Evolutionary conservation across 2,329 filamentous ascomycete species (phyloP).

Genomic region (Aspergillus eucalypticola): DNA sequence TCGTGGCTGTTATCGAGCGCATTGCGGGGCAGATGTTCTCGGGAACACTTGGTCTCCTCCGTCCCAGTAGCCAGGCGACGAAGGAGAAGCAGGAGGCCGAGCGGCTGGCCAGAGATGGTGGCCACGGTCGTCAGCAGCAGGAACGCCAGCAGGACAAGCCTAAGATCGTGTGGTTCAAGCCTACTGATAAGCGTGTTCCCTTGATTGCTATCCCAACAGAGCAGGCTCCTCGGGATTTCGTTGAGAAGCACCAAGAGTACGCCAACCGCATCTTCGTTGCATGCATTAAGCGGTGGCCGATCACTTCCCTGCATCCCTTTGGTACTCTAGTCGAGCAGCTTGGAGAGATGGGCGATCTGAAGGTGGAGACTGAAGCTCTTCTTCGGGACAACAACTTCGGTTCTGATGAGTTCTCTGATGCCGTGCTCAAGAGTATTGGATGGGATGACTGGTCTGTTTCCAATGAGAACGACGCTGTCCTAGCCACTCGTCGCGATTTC

Average conservation of each 20-base stretch:
- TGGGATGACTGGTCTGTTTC: constrained; percentile 87
- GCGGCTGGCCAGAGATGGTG: constrained; percentile 83
- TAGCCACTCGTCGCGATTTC: constrained; percentile 83
- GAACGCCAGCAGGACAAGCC: constrained; percentile 91
- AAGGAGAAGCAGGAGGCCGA: constrained; percentile 99
- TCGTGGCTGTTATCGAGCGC: constrained; percentile 95
- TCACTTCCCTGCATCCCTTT: constrained; percentile 98
- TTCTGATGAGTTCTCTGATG: constrained; percentile 95
- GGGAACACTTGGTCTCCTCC: constrained; percentile 86
- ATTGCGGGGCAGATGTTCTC: constrained; percentile 99
- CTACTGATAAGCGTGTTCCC: constrained; percentile 96
- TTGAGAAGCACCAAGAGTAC: constrained; percentile 97
- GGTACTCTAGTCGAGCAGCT: constrained; percentile 96
- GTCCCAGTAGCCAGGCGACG: constrained; percentile 95
- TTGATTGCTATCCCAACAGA: constrained; percentile 98
- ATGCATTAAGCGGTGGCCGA: constrained; percentile 99
- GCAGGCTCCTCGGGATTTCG: constrained; percentile 94
- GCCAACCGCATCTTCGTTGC: constrained; percentile 97
- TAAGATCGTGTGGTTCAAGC: constrained; percentile 99
- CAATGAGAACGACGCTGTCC: constrained; percentile 73
- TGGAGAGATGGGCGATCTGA: constrained; percentile 94
- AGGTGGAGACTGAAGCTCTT: constrained; percentile 95
- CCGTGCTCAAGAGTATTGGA: constrained; percentile 88
- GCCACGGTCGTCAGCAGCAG: constrained; percentile 70
- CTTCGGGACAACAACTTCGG: constrained; percentile 98